Conservation (phyloP, 2,329 filamentous ascomycete genomes). For the Podosphaera fusca region DNA sequence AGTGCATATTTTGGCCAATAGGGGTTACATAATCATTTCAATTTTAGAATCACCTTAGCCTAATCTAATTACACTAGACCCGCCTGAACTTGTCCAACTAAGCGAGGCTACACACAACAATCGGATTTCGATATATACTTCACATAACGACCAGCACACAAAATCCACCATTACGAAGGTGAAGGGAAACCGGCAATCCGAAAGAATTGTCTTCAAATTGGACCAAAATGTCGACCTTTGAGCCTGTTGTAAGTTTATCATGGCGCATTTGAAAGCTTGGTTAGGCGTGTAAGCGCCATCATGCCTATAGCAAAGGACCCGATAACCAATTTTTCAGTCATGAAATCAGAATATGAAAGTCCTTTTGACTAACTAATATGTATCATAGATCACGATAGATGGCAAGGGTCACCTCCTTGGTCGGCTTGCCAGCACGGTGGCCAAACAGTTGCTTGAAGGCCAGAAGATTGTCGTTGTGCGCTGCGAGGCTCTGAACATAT, state of each 20-base stretch:
- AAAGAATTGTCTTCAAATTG: slow-evolving; percentile 17
- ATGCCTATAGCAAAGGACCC: too few species aligned
- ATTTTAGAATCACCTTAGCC: too few species aligned
- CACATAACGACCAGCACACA: not conserved
- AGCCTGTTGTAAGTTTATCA: slow-evolving; percentile 39
- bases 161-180: slow-evolving; percentile 17
- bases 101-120: not conserved
- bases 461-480: slow-evolving; percentile 99
- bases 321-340: too few species aligned
- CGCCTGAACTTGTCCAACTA: not conserved
- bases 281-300: too few species aligned
- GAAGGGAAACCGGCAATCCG: slow-evolving; percentile 15
- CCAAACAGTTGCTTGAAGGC: slow-evolving; percentile 96
- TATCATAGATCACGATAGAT: slow-evolving; percentile 78
- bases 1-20: too few species aligned
- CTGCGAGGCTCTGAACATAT: slow-evolving; percentile 99
- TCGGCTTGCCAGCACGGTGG: slow-evolving; percentile 91
- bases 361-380: slow-evolving; percentile 11
- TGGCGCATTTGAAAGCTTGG: too few species aligned
- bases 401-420: slow-evolving; percentile 99
- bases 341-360: not conserved
- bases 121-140: not conserved
- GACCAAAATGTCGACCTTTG: slow-evolving; percentile 43
- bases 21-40: too few species aligned
- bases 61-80: too few species aligned